These are phyloP conservation scores for Exserohilum turcica DNA, from an alignment of 2,329 filamentous ascomycete species.

Conservation along the genomic window DNA sequence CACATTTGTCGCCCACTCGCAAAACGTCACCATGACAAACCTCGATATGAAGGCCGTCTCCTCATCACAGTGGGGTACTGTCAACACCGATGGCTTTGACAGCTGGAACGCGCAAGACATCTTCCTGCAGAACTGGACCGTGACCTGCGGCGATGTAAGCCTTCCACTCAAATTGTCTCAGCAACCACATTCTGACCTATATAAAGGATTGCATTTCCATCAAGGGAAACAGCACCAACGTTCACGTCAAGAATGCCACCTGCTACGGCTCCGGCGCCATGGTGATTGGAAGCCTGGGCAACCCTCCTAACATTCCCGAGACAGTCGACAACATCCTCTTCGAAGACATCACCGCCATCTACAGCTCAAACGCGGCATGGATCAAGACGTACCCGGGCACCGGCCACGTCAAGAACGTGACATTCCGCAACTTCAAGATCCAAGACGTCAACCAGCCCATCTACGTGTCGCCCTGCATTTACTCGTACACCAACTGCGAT, in stretches of 20 bases:
- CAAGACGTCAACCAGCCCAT: constrained; percentile 55
- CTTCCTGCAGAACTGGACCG: constrained; percentile 53
- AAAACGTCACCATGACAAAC: constrained; percentile 60
- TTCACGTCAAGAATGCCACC: constrained; percentile 65
- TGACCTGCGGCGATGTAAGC: constrained; percentile 40
- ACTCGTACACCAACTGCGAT: constrained; percentile 39
- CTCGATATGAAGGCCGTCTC: constrained; percentile 58
- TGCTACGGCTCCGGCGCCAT: constrained; percentile 65
- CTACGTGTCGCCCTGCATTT: constrained; percentile 56
- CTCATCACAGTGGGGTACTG: constrained; percentile 52
- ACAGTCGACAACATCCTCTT: constrained; percentile 58
- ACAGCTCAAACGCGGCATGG: constrained; percentile 36
- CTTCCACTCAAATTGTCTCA: constrained; percentile 15
- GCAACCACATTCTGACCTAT: constrained; percentile 37
- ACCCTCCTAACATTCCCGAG: constrained; percentile 61
- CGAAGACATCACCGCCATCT: constrained; percentile 40
- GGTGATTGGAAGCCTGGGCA: constrained; percentile 64
- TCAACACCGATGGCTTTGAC: constrained; percentile 59
- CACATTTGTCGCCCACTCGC: constrained; percentile 53
- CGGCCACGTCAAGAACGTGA: constrained; percentile 53
- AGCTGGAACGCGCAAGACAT: constrained; percentile 59
- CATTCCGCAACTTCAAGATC: constrained; percentile 49
- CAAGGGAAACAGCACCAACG: constrained; percentile 63
- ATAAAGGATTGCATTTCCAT: constrained; percentile 64
- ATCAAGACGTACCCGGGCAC: constrained; percentile 44